Evolutionary conservation across 805 yeast genomes (phyloP), one percentile per base, ranked within the genome.

Genomic region (Starmera dryadoides): DNA sequence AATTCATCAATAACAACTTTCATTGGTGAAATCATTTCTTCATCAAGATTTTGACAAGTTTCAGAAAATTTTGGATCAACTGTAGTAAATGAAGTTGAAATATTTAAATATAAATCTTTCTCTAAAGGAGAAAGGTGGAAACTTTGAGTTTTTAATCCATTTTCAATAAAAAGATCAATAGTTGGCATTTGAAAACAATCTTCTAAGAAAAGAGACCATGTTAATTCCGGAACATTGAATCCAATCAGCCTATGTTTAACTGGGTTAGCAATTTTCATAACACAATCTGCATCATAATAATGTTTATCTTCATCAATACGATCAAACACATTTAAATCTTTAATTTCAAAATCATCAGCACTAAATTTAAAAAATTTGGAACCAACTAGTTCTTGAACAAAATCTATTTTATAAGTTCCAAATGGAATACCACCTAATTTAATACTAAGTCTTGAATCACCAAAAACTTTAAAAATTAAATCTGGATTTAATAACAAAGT

Each of bases 181-280:
- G 48, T 44, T 12, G 60, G 57, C 1, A 48, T 31, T 2, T 49
- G 48, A 22, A 48, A 21, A 45, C 76, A 71, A 46, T 64, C 71
- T 7, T 62, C 52, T 15, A 67, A 41, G 10, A 51, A 46, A 2
- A 68, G 9, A 15, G 56, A 52, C 73, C 74, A 69, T 4, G 48
- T 41, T 6, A 67, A 39, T 8, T 42, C 33, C 10, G 76, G 75
- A 5, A 69, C 42, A 14, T 45, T 18, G 44, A 53, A 39, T 18
- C 49, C 37, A 48, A 40, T 42, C 43, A 52, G 6, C 36, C 45
- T 36, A 41, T 40, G 29, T 29, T 34, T n/a, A 9, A 58, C 35
- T 11, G 52, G 54, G 28, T 55, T 49, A 17, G 59, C 55, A 4
- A 53, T 17, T 6, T 46, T 37, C 18, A 46, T 30, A 4, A 37